Evolutionary conservation across 176 grass and related monocot species (phyloP).

Genomic region (Ensete ventricosum): DNA sequence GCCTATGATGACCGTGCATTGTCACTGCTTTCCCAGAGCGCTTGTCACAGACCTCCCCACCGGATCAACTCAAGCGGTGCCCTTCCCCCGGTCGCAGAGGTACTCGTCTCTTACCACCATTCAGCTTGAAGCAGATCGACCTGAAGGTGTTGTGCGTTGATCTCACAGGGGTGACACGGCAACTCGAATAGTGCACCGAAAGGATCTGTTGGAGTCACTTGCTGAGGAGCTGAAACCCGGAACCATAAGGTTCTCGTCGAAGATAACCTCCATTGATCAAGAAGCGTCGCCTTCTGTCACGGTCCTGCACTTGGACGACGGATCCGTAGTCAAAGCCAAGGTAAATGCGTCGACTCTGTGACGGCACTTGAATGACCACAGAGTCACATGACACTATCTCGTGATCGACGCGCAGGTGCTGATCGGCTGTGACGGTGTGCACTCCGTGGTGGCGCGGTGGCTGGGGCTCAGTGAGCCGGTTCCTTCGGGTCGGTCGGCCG

Average conservation of each 20-base stretch:
- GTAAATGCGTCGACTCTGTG: background rate
- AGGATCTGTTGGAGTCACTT: conserved; percentile 13
- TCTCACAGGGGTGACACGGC: conserved; percentile 21
- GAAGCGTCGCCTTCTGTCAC: conserved; percentile 7
- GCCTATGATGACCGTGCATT: no score
- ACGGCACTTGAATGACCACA: no score
- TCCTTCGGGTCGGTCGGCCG: conserved; percentile 13
- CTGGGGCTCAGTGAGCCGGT: conserved; percentile 13
- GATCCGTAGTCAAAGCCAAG: conserved; percentile 26
- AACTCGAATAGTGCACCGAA: conserved; percentile 28
- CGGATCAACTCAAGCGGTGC: background rate
- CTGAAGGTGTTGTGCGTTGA: background rate
- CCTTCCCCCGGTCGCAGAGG: background rate
- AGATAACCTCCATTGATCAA: conserved; percentile 16
- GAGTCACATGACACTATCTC: no score
- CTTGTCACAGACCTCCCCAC: background rate
- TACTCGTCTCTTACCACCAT: background rate
- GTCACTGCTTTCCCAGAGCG: background rate
- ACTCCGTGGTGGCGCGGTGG: conserved; percentile 30
- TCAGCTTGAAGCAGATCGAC: background rate
- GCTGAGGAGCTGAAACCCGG: conserved; percentile 25
- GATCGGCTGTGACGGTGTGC: conserved; percentile 36
- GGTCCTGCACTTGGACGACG: conserved; percentile 24
- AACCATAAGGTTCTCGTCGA: conserved; percentile 30
- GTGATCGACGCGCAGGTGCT: conserved; percentile 10